These are phyloP conservation scores for Podosphaera aphanis DNA, from an alignment of 2,329 filamentous ascomycete species.

Conservation along the genomic window DNA sequence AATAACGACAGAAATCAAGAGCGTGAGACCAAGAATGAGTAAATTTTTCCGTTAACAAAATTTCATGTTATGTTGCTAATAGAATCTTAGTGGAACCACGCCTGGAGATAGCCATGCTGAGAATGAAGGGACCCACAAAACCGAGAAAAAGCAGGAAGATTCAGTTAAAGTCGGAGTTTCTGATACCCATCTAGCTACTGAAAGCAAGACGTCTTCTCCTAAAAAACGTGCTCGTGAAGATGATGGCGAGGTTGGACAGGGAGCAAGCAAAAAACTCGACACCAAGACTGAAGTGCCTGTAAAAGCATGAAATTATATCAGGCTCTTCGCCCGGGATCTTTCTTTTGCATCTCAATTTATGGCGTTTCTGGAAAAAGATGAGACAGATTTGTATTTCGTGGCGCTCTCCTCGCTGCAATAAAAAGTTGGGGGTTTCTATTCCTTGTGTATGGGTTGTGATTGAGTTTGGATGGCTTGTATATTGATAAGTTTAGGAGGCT, in stretches of 20 bases:
- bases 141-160: not conserved
- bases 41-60: slow-evolving; percentile 3
- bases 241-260: slow-evolving; percentile 22
- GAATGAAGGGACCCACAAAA: not conserved
- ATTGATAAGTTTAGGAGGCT: too few relatives aligned
- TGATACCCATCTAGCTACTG: not conserved
- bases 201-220: slow-evolving; percentile 5
- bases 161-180: not conserved
- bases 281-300: slow-evolving; percentile 6
- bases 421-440: too few relatives aligned
- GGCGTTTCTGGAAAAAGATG: too few relatives aligned
- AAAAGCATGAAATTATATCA: not conserved
- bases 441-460: too few relatives aligned
- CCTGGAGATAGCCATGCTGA: slow-evolving; percentile 2
- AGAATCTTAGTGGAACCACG: slow-evolving; percentile 2
- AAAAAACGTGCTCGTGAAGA: slow-evolving; percentile 20
- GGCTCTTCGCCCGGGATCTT: too few relatives aligned
- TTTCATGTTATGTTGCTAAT: slow-evolving; percentile 6
- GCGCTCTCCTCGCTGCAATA: too few relatives aligned
- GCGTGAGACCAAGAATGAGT: slow-evolving; percentile 15
- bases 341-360: too few relatives aligned
- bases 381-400: too few relatives aligned
- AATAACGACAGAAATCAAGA: slow-evolving; percentile 17
- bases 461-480: too few relatives aligned
- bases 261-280: slow-evolving; percentile 37